Base-by-base conservation (phyloP, 805 yeast genomes). In the Saccharomycopsis fibuligera region DNA sequence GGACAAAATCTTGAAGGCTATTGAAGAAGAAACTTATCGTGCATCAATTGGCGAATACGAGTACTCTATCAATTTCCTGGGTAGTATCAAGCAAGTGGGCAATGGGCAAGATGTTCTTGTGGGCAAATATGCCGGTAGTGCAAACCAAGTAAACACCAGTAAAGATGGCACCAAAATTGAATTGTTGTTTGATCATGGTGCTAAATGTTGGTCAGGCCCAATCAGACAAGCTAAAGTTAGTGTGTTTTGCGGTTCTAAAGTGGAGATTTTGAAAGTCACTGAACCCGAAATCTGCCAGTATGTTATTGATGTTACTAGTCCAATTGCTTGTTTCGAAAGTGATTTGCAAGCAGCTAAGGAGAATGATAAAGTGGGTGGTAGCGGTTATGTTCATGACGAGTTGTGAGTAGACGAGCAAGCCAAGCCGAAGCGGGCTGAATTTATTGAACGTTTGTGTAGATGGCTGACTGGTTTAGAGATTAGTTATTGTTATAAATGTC, bases 171-270 rank as follows among this genome's bases (percentile, higher is more conserved):
- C 52, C 49, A 51, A 39, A 3, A 60, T 59, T 23, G 58, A 58
- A 16, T 53, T 76, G 27, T 57, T 59, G 27, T 93, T 71, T 60
- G 68, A 63, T 3, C 60, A 69, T 17, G 99, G 99, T 19, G 81
- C 79, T 37, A 76, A 73, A 60, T 93, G 99, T 65, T 91, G 98
- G 96, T 86, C 89, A 62, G 99, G 99, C 0, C 97, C 97, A 4
- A 62, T 68, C 25, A 78, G 99, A 62, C 75, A 83, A 30, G 90
- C 87, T 1, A 66, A 62, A 8, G 81, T 86, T 1, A 68, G 69
- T 21, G 60, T 90, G 47, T 68, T 69, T 16, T 93, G 99, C 66
- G 95, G 95, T 0, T 65, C 71, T 2, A 64, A 68, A 2, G 68
- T 74, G 41, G 68, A 72, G 48, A 62, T 88, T 22, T 48, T 83